Evolutionary conservation across 192 early-diverging fungal species (phyloP), one percentile per base, ranked within the genome.

Genomic region (Kappamyces sp.): DNA sequence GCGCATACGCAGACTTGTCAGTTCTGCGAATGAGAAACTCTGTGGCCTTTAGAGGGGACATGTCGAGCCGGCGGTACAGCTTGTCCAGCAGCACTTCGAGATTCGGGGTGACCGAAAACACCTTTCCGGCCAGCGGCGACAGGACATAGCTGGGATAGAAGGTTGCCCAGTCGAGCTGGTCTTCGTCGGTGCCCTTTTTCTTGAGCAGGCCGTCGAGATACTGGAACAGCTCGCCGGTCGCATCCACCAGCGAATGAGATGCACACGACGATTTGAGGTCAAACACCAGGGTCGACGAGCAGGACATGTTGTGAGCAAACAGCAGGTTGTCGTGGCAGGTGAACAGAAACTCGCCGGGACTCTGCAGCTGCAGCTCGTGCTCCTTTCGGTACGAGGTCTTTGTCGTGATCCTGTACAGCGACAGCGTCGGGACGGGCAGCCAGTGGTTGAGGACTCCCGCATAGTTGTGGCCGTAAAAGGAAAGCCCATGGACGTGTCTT

Each of bases 311-410:
- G 32, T 59, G 40, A 3, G 33, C 43, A 13, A 59, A 10, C 12
- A 59, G 33, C 2, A 59, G 43, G 13, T 59, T 59, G 33, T 59
- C 57, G 2, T 13, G 38, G 15, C 23, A 31, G n/a, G 12, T 59
- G n/a, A 59, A 47, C 49, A 33, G 46, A 59, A 59, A 59, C 33
- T 6, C 13, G 6, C 57, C 57, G n/a, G 57, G 57, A 37, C 49
- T n/a, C 23, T 38, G 38, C 12, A 59, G 13, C 12, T 59, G 10
- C 5, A 59, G 43, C 33, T 59, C 35, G 49, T 38, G 38, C 31
- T 34, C 57, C 46, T 59, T 59, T 7, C 38, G 33, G 13, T 40
- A 59, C 5, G 42, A 40, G 2, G 33, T 40, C 49, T 59, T 59
- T 13, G 57, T 59, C 3, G 38, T 59, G 6, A 57, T 59, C 8